Conservation (phyloP, 495 filamentous ascomycete genomes). For the Articulospora tetracladia region DNA sequence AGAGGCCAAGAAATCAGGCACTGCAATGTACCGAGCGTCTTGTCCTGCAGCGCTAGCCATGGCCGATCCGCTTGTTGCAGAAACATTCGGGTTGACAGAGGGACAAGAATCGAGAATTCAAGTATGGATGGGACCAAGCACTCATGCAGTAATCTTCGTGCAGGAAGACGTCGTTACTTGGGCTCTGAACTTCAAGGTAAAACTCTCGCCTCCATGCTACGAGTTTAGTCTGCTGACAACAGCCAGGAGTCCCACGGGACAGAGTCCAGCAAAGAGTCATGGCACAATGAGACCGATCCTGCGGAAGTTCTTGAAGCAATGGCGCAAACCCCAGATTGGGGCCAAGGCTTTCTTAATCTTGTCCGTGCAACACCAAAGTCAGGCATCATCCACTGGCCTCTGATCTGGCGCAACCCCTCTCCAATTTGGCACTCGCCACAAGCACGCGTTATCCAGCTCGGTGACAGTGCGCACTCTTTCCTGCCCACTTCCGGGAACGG, state of each 20-base stretch:
- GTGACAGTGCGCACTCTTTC: constrained; percentile 68
- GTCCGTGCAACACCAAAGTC: constrained; percentile 52
- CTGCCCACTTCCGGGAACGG: constrained; percentile 64
- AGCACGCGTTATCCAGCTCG: constrained; percentile 57
- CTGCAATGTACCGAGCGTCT: not conserved
- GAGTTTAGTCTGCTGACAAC: not conserved
- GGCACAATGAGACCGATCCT: not conserved
- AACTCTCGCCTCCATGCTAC: not conserved
- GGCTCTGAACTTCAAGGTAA: not conserved
- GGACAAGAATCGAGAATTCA: not conserved
- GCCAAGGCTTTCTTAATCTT: not conserved
- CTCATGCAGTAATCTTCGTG: not conserved
- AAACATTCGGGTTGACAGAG: not conserved
- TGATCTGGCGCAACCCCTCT: constrained; percentile 62
- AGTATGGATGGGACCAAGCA: not conserved
- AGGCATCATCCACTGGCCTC: constrained; percentile 62
- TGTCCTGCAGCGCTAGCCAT: not conserved
- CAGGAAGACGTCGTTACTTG: not conserved
- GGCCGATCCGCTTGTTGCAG: not conserved
- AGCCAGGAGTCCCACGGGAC: not conserved
- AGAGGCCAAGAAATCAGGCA: constrained; percentile 35
- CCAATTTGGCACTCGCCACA: constrained; percentile 59
- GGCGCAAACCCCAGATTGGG: constrained; percentile 48
- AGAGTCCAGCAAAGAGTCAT: not conserved
- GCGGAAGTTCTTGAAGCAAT: constrained; percentile 31